Evolutionary conservation across 2,329 filamentous ascomycete genomes (phyloP).

Genomic region (Fusarium nurragi): DNA sequence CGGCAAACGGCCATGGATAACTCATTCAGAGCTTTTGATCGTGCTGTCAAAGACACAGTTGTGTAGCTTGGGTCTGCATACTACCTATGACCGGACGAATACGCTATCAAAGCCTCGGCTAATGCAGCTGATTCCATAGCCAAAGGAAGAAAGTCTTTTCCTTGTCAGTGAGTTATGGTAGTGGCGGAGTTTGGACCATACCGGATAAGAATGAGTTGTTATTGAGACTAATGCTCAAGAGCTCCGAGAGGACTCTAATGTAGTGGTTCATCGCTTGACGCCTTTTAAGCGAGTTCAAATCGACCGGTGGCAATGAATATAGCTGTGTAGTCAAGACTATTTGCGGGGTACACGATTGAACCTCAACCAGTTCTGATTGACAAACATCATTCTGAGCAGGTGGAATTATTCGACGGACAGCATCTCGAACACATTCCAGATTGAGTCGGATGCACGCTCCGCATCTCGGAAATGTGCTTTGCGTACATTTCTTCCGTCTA

Average conservation of each 20-base stretch:
- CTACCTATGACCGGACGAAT: neutral
- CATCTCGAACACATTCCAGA: neutral
- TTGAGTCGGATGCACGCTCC: neutral
- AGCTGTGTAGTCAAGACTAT: neutral
- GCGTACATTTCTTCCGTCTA: neutral
- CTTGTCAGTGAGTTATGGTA: accelerated
- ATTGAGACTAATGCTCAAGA: neutral
- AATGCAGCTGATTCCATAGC: neutral
- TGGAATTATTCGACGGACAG: neutral
- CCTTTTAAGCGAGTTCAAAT: neutral
- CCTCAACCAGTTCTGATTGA: neutral
- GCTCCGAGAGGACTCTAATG: neutral
- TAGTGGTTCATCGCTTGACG: neutral
- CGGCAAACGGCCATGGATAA: neutral
- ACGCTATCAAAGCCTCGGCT: neutral
- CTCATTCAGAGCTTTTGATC: neutral
- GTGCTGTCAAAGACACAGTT: neutral
- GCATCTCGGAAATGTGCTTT: neutral
- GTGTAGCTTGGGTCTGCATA: neutral
- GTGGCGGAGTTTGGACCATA: neutral
- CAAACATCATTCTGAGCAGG: neutral
- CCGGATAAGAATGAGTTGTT: neutral
- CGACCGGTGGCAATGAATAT: neutral
- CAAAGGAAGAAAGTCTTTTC: neutral
- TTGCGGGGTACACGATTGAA: neutral